These are phyloP conservation scores for Chrysanthemum makinoi DNA, from an alignment of 129 eudicot species.

Conservation along the genomic window DNA sequence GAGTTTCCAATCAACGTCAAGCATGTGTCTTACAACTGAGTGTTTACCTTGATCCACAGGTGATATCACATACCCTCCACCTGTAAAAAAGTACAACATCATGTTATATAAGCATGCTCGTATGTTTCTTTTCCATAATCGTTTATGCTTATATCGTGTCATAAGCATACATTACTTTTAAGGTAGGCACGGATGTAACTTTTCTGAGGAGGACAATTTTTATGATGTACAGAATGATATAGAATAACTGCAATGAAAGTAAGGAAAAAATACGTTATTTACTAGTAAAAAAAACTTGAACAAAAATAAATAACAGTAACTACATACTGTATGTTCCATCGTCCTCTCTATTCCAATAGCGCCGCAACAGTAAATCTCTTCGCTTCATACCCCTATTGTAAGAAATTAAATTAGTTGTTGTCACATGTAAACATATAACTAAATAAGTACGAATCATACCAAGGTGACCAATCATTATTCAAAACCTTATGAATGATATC, in stretches of 20 bases:
- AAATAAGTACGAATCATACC: slow-evolving; percentile 26
- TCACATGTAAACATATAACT: not conserved
- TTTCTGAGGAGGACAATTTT: slow-evolving; percentile 54
- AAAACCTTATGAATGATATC: slow-evolving; percentile 60
- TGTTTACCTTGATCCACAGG: too few species aligned
- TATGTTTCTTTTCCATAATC: not conserved
- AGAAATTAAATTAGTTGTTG: not conserved
- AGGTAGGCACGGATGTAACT: slow-evolving; percentile 62
- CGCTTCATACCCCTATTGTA: slow-evolving; percentile 55
- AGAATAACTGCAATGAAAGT: slow-evolving; percentile 46
- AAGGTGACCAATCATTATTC: slow-evolving; percentile 51
- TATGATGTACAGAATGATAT: slow-evolving; percentile 56
- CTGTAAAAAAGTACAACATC: too few species aligned
- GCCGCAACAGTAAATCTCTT: slow-evolving; percentile 59
- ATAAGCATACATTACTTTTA: slow-evolving; percentile 62
- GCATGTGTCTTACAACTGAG: too few species aligned
- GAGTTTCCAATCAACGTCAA: too few species aligned
- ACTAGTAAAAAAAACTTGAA: not conserved
- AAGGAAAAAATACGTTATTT: slow-evolving; percentile 14
- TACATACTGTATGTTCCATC: slow-evolving; percentile 58
- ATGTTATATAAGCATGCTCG: too few species aligned
- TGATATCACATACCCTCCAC: too few species aligned
- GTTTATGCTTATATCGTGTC: too few species aligned
- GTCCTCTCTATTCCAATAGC: slow-evolving; percentile 75
- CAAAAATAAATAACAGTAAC: not conserved